Percentiles rank a stretch among this genome's conserved stretches.
phyloP scores from a whole-genome alignment of 768 basidiomycete genomes.

The Mycena rosella region DNA sequence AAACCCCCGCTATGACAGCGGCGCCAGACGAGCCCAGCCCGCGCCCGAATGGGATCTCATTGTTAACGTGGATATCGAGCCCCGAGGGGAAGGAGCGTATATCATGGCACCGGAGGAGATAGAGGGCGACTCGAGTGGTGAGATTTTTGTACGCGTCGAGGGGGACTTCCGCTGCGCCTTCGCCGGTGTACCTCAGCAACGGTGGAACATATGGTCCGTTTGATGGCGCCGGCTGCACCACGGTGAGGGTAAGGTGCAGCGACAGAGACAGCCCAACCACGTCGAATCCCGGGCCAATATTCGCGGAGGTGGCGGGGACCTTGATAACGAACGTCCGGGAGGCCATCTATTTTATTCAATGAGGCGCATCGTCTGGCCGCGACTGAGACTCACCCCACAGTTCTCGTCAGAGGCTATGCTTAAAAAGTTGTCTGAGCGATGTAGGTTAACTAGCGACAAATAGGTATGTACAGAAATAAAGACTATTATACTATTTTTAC shows the following conservation, averaged over 20 bases:
- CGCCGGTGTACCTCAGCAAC: constrained; percentile 82
- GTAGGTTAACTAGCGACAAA: neutral
- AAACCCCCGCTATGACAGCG: constrained; percentile 97
- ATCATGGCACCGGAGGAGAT: constrained; percentile 92
- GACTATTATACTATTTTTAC: no score
- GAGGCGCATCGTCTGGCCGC: neutral
- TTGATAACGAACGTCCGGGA: constrained; percentile 70
- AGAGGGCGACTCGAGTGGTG: constrained; percentile 96
- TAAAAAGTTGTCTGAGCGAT: neutral
- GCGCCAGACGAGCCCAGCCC: constrained; percentile 98
- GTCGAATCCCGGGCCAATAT: constrained; percentile 99
- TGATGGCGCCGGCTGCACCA: constrained; percentile 44
- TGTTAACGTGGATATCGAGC: constrained; percentile 82
- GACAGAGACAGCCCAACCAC: constrained; percentile 98
- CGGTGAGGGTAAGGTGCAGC: constrained; percentile 82
- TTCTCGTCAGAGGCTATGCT: neutral
- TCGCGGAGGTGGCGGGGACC: constrained; percentile 98
- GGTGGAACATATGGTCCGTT: constrained; percentile 62
- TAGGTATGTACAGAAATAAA: neutral
- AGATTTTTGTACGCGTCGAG: constrained; percentile 97
- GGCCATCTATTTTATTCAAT: constrained; percentile 4
- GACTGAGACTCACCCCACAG: neutral
- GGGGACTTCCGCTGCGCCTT: constrained; percentile 92
- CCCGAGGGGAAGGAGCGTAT: constrained; percentile 81
- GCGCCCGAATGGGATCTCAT: constrained; percentile 98